Evolutionary conservation across 768 basidiomycete genomes (phyloP), one percentile per base, ranked within the genome.

Genomic region (Suillus subalutaceus): DNA sequence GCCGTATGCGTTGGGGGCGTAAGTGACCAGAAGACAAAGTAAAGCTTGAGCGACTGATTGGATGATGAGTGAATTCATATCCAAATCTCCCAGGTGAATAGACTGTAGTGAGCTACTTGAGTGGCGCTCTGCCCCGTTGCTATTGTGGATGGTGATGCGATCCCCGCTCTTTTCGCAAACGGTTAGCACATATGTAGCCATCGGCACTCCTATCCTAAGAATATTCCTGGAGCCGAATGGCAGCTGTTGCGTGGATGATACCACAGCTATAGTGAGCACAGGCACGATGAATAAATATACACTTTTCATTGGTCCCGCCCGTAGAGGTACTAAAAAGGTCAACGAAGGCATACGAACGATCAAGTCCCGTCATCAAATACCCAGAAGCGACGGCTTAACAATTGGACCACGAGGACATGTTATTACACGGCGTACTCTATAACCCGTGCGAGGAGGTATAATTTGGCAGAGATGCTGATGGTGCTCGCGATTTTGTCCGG

Each of bases 351-450:
- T 10, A 56, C 10, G 18, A 20, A 56, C 30, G 8, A 40, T 40
- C 23, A 59, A 40, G 13, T 15, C 38, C 4, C 3, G 16, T 15
- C n/a, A 40, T 59, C n/a, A 23, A n/a, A 38, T 23, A 40, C 38
- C 38, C 37, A 0, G 26, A 12, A 56, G 10, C 32, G n/a, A n/a
- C 55, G 20, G 55, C 32, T 37, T 35, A 13, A 56, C 32, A 35
- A 13, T 58, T 18, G 57, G 57, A 59, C 38, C 26, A 59, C 37
- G 57, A 40, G 57, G 40, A 59, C 20, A 38, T 37, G 23, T 40
- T 59, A 41, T 30, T 30, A 41, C 58, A 30, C 58, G n/a, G 57
- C 15, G 40, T 18, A 41, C 23, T 41, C 58, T 59, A 18, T 41
- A 30, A 30, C 16, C 16, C 40, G 26, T 18, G 57, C 4, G 13